Evolutionary conservation across 495 filamentous ascomycete genomes (phyloP), one percentile per base, ranked within the genome.

Genomic region (Hyaloscypha hepaticicola): DNA sequence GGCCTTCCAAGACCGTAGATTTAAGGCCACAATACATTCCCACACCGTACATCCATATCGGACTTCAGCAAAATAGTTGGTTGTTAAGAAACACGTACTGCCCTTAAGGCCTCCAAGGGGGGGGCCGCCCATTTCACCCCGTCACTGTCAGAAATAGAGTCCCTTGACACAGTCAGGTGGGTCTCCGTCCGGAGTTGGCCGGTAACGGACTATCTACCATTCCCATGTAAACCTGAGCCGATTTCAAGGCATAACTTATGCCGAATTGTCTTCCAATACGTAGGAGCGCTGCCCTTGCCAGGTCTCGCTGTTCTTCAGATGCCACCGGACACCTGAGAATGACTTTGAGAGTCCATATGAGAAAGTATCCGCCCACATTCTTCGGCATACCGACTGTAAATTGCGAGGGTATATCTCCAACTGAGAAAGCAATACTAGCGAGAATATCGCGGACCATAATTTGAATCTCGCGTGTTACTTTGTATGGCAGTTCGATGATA

Each of bases 271-370:
- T 25, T 27, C 60, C 60, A 16, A 63, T 31, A 9, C 38, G 50
- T 2, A 55, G 11, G 28, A 63, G 22, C 14, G 29, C 12, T 14
- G n/a, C 21, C n/a, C 50, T 63, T 26, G 51, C 60, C 26, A 24
- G n/a, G 24, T 27, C 28, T 56, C 51, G 41, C 24, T 63, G 60
- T 24, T 25, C 19, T 22, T 26, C 16, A n/a, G 21, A 22, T 25
- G 25, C 29, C 24, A 31, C 16, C 1, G 29, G 31, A 34, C 60
- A 63, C 24, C 50, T 19, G 19, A 63, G 28, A 4, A 45, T 27
- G n/a, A 56, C 51, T 48, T 52, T 51, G 16, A 55, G 51, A 41
- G 60, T 6, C 60, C 60, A 63, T 22, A 63, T 22, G 22, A 55
- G 11, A 22, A 63, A 27, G 29, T 63, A 63, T 5, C 50, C 50